Base-by-base conservation (phyloP, 1,284 basidiomycete genomes). In the Pterulicium gracile region DNA sequence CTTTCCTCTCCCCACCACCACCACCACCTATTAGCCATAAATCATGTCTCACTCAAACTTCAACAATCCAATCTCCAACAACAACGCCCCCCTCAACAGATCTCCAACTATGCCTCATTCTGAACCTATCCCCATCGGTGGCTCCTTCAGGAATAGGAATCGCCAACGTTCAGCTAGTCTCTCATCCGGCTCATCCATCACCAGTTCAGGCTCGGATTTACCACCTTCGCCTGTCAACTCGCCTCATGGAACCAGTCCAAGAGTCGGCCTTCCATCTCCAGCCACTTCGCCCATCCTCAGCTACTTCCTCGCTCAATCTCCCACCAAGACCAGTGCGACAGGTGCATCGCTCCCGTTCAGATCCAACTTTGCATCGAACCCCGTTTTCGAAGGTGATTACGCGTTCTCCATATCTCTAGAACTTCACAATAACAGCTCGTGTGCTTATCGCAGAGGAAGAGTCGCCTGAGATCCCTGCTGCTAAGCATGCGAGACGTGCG, bases 281-380 rank as follows among this genome's bases (percentile, higher is more conserved):
- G 70, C 73, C 12, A 71, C 69, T 12, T 84, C 84, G 2, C 81
- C 84, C 42, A 78, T 87, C 50, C 61, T 87, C 45, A 76, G 76
- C 43, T 80, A 81, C 58, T 80, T 82, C 60, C 61, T 85, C 44
- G 68, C 72, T 44, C 74, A 80, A 50, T 75, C 80, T 2, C 79
- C 81, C 15, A 67, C 73, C 39, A 75, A 68, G 51, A 58, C 61
- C 67, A 22, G 40, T 54, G 1, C 54, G 61, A n/a, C n/a, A n/a
- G n/a, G n/a, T 18, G 60, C 67, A 10, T 75, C 78, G 1, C 81
- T 81, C 57, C 80, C 83, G 5, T 80, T 80, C 65, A 73, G 72
- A 41, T 32, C 39, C 42, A 70, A 69, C 42, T 72, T 79, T 50
- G 66, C 68, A 1, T 65, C 70, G 1, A 60, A 75, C 3, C 72